Evolutionary conservation across 805 yeast genomes (phyloP), one percentile per base, ranked within the genome.

Genomic region (Saturnispora hagleri): DNA sequence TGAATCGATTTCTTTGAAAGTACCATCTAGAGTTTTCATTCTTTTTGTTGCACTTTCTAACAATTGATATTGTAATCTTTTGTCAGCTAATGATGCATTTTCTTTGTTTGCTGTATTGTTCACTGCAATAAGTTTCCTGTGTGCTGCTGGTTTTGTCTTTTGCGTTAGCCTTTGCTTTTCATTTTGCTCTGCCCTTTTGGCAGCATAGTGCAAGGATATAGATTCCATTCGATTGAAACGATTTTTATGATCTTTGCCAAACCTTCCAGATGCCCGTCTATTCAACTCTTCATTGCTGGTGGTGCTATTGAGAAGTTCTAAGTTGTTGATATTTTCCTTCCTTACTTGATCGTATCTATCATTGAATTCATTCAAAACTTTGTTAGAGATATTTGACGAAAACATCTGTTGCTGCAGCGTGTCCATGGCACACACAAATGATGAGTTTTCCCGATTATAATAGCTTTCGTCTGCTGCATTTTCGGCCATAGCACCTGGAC

Each of bases 221-320:
- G 79, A 73, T 24, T 76, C 81, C 81, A 77, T 75, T 45, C 70
- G 63, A 50, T 76, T 65, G 66, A 72, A 56, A 71, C 79, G 57
- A 60, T 76, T 55, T 72, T 76, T 57, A 66, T 72, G 64, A 53
- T 72, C 72, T 51, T 67, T 66, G 15, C 79, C 71, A 58, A 73
- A 72, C 31, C 81, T 66, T 46, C 71, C 63, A 1, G 68, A 64
- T 2, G 61, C 60, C 47, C 64, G 53, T 51, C 64, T 55, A 46
- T 53, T 59, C 18, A 60, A 46, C 18, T 58, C 60, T 3, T 57
- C 60, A 48, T 60, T 59, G 5, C 60, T 56, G 3, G 63, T 56
- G 4, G 51, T 54, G 46, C 50, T 55, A 51, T 62, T 58, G 50
- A 60, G 46, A 54, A 65, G 59, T 38, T 61, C 63, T 34, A 63